phyloP scores from a whole-genome alignment of 306 rosid genomes.

The Acmispon strigosus region DNA sequence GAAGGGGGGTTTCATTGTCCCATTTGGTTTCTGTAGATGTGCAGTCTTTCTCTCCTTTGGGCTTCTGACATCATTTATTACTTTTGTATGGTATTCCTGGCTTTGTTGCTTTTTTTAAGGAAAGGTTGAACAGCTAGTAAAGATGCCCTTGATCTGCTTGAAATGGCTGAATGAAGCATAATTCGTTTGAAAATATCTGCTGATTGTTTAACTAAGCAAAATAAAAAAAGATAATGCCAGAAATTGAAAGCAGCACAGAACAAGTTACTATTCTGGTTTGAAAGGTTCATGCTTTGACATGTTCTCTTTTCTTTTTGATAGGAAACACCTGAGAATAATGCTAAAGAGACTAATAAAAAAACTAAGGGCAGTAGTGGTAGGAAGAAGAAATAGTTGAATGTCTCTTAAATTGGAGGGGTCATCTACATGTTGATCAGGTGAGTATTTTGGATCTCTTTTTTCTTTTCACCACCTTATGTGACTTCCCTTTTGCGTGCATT shows the following conservation, averaged over 20 bases:
- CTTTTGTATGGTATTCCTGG: background rate
- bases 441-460: slow-evolving; percentile 3
- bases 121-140: background rate
- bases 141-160: background rate
- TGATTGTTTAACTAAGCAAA: background rate
- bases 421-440: slow-evolving; percentile 29
- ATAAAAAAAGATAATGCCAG: background rate
- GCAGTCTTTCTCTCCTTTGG: too few relatives aligned
- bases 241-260: background rate
- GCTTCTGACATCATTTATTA: background rate
- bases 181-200: background rate
- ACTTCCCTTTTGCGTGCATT: background rate
- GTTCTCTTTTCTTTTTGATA: slow-evolving; percentile 21
- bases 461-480: background rate
- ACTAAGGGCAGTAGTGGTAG: slow-evolving; percentile 43
- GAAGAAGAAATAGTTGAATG: slow-evolving; percentile 52
- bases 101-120: background rate
- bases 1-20: too few relatives aligned
- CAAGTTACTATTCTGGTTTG: background rate
- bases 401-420: background rate
- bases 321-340: slow-evolving; percentile 50
- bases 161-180: background rate
- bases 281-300: background rate
- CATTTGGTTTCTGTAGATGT: too few relatives aligned
- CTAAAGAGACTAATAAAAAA: slow-evolving; percentile 51